phyloP scores from a whole-genome alignment of 257 asterid genomes.

The Ophiorrhiza pumila region DNA sequence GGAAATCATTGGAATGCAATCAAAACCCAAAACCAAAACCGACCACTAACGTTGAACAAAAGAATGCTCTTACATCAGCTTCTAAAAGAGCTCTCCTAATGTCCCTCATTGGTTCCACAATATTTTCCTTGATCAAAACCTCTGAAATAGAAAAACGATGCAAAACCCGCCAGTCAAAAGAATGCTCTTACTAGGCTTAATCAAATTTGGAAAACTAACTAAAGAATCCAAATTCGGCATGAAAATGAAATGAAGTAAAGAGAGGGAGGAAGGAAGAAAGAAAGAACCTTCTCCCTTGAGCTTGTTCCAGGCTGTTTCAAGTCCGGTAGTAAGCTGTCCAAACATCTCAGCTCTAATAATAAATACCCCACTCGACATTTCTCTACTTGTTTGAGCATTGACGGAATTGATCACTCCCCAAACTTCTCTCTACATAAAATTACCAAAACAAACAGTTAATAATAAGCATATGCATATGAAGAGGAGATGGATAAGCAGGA shows the following conservation, averaged over 20 bases:
- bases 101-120: slow-evolving; percentile 94
- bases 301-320: slow-evolving; percentile 94
- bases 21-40: too few relatives aligned
- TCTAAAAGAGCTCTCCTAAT: slow-evolving; percentile 93
- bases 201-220: neutral
- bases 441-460: neutral
- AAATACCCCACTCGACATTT: slow-evolving; percentile 33
- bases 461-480: too few relatives aligned
- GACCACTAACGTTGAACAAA: neutral
- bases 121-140: slow-evolving; percentile 91
- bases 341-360: slow-evolving; percentile 87
- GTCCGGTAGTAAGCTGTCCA: slow-evolving; percentile 88
- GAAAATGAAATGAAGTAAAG: neutral
- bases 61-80: slow-evolving; percentile 70
- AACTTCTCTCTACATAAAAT: slow-evolving; percentile 51
- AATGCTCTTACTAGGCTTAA: too few relatives aligned
- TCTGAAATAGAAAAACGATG: slow-evolving; percentile 41
- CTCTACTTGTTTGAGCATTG: slow-evolving; percentile 32
- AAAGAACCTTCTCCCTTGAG: slow-evolving; percentile 91
- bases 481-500: neutral
- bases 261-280: neutral
- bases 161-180: neutral
- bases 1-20: neutral
- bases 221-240: neutral
- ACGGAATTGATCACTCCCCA: slow-evolving; percentile 59